These are phyloP conservation scores for Oryza meridionalis DNA, from an alignment of 176 grass and related monocot species.

Conservation along the genomic window DNA sequence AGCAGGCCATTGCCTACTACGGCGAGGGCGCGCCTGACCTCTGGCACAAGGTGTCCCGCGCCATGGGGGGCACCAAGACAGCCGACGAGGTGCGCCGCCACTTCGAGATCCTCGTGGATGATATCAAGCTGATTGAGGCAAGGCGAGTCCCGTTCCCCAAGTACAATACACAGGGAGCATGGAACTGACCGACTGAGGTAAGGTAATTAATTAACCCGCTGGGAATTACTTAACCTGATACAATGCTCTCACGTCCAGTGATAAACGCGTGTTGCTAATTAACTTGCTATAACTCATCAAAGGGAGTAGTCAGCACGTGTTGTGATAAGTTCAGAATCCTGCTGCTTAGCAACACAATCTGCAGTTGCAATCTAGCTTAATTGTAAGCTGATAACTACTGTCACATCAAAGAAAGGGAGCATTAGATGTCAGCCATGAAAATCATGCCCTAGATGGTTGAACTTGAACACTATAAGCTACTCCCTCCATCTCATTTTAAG, in stretches of 20 bases:
- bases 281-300: too few relatives aligned
- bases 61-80: constrained; percentile 73
- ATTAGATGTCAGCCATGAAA: constrained; percentile 12
- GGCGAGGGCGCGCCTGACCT: constrained; percentile 79
- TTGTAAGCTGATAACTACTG: neutral
- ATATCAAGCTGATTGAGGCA: constrained; percentile 56
- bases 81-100: constrained; percentile 78
- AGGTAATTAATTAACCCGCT: neutral
- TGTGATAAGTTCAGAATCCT: constrained; percentile 1
- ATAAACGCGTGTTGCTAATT: neutral
- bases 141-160: constrained; percentile 66
- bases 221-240: neutral
- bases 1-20: constrained; percentile 71
- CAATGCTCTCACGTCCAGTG: neutral
- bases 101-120: constrained; percentile 65
- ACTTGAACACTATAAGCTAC: neutral
- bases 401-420: neutral
- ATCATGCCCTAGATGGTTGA: constrained; percentile 17
- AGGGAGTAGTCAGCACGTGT: neutral
- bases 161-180: constrained; percentile 58
- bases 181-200: constrained; percentile 36
- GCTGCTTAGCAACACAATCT: neutral
- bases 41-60: constrained; percentile 82
- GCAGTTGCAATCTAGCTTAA: neutral
- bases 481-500: too few relatives aligned